phyloP scores from a whole-genome alignment of 768 basidiomycete genomes.

The Boletus barrowsii region DNA sequence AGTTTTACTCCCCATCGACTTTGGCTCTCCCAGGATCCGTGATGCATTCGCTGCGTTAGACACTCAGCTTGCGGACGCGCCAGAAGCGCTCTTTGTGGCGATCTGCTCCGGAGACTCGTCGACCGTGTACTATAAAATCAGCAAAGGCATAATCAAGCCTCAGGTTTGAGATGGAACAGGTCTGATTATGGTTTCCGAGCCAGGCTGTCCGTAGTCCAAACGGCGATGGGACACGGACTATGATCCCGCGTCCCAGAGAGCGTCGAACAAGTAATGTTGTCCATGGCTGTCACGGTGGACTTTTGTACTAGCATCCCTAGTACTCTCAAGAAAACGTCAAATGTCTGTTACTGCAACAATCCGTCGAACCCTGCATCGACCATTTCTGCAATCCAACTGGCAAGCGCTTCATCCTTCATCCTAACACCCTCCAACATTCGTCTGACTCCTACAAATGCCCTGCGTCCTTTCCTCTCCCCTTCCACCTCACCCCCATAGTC shows the following conservation, averaged over 20 bases:
- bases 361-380: conserved; percentile 44
- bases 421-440: conserved; percentile 61
- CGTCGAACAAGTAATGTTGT: neutral
- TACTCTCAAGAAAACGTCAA: neutral
- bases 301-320: neutral
- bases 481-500: conserved; percentile 49
- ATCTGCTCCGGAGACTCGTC: conserved; percentile 78
- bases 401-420: conserved; percentile 60
- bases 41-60: conserved; percentile 53
- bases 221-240: too few species aligned
- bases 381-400: conserved; percentile 61
- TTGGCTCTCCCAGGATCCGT: conserved; percentile 44
- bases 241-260: neutral
- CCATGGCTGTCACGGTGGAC: neutral
- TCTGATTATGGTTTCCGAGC: too few species aligned
- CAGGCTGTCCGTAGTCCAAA: too few species aligned
- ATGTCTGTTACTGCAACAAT: conserved; percentile 21
- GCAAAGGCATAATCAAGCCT: conserved; percentile 74
- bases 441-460: conserved; percentile 63
- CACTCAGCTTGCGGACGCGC: conserved; percentile 14
- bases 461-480: conserved; percentile 67
- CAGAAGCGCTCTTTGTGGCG: conserved; percentile 58
- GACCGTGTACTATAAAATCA: conserved; percentile 81
- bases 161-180: conserved; percentile 38
- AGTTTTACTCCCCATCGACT: neutral